phyloP scores from a whole-genome alignment of 345 rosid genomes.

The Alliaria petiolata region DNA sequence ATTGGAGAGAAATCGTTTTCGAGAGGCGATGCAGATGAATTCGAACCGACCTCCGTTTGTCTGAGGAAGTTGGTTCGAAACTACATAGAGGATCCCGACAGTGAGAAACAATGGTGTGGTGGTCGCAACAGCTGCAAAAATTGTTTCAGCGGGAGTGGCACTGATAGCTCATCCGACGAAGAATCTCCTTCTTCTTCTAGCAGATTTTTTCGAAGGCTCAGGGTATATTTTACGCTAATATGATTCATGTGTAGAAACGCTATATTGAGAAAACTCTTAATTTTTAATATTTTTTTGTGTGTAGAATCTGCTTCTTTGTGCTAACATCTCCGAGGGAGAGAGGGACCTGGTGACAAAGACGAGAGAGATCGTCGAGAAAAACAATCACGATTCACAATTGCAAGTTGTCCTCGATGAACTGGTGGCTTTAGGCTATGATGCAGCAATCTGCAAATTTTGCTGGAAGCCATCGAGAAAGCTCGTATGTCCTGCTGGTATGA shows the following conservation, averaged over 20 bases:
- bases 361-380: constrained; percentile 51
- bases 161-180: constrained; percentile 7
- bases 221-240: background rate
- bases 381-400: constrained; percentile 42
- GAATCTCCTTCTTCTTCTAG: background rate
- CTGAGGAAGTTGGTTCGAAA: background rate
- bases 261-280: background rate
- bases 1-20: background rate
- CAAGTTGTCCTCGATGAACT: constrained; percentile 45
- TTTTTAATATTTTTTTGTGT: background rate
- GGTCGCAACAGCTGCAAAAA: background rate
- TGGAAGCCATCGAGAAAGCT: constrained; percentile 47
- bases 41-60: background rate
- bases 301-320: constrained; percentile 54
- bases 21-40: background rate
- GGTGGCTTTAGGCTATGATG: constrained; percentile 56
- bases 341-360: constrained; percentile 55
- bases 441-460: constrained; percentile 64
- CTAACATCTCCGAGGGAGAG: constrained; percentile 33
- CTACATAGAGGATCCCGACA: constrained; percentile 4
- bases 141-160: background rate
- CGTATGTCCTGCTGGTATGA: constrained; percentile 53
- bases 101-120: background rate
- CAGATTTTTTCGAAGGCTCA: background rate
- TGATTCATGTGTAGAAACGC: background rate